These are phyloP conservation scores for Globisporangium iwayamae DNA, from an alignment of 352 stramenopile species.

Conservation along the genomic window DNA sequence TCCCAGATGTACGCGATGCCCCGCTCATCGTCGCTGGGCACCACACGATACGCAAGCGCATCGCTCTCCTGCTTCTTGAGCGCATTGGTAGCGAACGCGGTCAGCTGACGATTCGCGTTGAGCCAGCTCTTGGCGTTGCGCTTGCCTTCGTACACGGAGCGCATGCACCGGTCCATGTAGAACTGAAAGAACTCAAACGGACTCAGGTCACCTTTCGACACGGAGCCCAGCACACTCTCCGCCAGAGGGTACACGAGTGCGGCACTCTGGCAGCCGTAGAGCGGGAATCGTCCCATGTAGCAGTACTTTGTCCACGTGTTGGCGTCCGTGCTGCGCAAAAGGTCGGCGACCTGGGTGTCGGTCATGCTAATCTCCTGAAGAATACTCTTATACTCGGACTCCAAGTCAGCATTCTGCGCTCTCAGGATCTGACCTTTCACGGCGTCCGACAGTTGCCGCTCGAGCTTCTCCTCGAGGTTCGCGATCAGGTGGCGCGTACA, in stretches of 20 bases:
- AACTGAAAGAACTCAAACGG: constrained; percentile 45
- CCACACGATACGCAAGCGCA: constrained; percentile 31
- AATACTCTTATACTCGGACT: constrained; percentile 26
- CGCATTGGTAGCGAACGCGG: constrained; percentile 29
- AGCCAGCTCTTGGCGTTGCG: constrained; percentile 28
- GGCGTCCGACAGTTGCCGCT: constrained; percentile 22
- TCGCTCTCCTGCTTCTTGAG: constrained; percentile 30
- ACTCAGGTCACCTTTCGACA: constrained; percentile 21
- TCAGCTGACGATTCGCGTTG: constrained; percentile 24
- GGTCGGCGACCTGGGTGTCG: constrained; percentile 20
- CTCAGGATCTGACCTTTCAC: constrained; percentile 22
- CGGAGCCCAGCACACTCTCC: constrained; percentile 16
- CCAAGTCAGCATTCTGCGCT: constrained; percentile 30
- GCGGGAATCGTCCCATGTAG: constrained; percentile 29
- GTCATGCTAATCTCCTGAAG: constrained; percentile 19
- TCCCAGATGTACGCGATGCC: constrained; percentile 41
- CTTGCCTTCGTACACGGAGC: constrained; percentile 36
- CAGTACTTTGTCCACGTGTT: constrained; percentile 38
- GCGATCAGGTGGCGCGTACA: constrained; percentile 30
- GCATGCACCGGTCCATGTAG: constrained; percentile 49
- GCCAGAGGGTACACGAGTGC: constrained; percentile 21
- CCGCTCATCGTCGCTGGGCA: constrained; percentile 33
- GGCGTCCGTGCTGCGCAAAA: constrained; percentile 23
- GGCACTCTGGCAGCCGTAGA: constrained; percentile 40
- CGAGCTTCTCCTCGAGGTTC: constrained; percentile 28